Evolutionary conservation across 2,329 filamentous ascomycete genomes (phyloP), one percentile per base, ranked within the genome.

Genomic region (Talaromyces verruculosus): DNA sequence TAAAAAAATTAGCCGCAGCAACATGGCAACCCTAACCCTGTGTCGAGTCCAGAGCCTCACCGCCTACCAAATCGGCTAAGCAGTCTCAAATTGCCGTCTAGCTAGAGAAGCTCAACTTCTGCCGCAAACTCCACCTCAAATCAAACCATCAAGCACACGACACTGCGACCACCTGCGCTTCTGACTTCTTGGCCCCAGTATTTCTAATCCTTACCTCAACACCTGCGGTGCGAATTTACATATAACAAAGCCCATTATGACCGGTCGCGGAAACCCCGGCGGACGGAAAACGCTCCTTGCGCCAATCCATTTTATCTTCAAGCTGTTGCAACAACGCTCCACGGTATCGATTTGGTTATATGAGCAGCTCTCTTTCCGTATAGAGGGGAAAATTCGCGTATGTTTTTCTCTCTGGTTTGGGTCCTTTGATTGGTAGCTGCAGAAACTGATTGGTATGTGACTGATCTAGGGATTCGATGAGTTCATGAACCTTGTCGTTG

Each of bases 401-500:
- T 69, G 89, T 6, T 8, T 13, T 11, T n/a, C 7, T 5, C 17
- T n/a, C 15, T 22, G 22, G 7, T 17, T 25, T 25, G 33, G n/a
- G 7, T 0, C 11, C 3, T 3, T 19, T 25, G n/a, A 22, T 58
- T 58, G 28, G 33, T 13, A 5, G 37, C 5, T 39, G 13, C 37
- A 30, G 35, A 51, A 19, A 59, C 51, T 67, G 33, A 53, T 28
- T 67, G 25, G 57, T 37, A n/a, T 35, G 13, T 47, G 33, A n/a
- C 25, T 45, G 37, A 3, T 41, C 30, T 69, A 97, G 93, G 93
- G 95, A 15, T 99, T 99, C 72, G 95, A 99, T 78, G 95, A 99
- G 80, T 99, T 98, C 82, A 97, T 99, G 93, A 99, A 99, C 82
- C 84, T 99, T 60, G 95, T 98, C 45, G 87, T 97, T 71, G 95